Conservation (phyloP, 768 basidiomycete genomes). For the Rhodotorula graminis region DNA sequence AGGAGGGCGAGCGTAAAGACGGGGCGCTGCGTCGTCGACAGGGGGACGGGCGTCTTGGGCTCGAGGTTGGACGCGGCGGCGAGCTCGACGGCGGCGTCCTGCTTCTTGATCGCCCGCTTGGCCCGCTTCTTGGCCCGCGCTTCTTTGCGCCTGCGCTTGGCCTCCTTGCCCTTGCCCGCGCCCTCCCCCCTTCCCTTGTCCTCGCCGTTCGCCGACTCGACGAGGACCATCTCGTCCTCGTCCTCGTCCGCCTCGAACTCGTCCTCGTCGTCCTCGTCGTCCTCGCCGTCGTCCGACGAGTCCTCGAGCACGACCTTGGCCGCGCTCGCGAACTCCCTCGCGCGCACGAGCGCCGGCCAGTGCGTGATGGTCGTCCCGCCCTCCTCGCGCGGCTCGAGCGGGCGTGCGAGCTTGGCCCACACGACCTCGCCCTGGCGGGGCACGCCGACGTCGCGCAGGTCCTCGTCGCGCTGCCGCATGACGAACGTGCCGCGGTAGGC, state of each 20-base stretch:
- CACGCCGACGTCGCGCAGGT: constrained; percentile 2
- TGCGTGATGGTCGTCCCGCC: constrained; percentile 56
- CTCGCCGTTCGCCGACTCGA: no score
- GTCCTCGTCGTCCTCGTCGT: neutral
- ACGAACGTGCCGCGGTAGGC: constrained; percentile 23
- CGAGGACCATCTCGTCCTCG: neutral
- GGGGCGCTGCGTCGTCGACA: neutral
- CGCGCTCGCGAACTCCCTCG: constrained; percentile 54
- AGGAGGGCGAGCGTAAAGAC: constrained; percentile 12
- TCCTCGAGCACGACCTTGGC: constrained; percentile 33
- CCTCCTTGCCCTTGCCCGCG: constrained; percentile 42
- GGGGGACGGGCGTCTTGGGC: neutral
- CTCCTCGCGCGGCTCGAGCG: constrained; percentile 52
- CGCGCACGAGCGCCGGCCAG: constrained; percentile 70
- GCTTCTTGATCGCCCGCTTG: neutral
- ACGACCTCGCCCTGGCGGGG: constrained; percentile 64
- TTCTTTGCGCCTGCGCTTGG: constrained; percentile 15
- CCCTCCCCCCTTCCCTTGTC: neutral
- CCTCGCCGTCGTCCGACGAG: neutral
- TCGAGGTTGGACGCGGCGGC: neutral
- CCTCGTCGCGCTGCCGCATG: constrained; percentile 17
- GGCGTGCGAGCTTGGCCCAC: constrained; percentile 59
- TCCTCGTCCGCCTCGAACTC: neutral
- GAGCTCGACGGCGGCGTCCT: neutral
- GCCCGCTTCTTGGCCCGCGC: no score